Evolutionary conservation across 1,284 basidiomycete species (phyloP), one percentile per base, ranked within the genome.

Genomic region (Grifola frondosa): DNA sequence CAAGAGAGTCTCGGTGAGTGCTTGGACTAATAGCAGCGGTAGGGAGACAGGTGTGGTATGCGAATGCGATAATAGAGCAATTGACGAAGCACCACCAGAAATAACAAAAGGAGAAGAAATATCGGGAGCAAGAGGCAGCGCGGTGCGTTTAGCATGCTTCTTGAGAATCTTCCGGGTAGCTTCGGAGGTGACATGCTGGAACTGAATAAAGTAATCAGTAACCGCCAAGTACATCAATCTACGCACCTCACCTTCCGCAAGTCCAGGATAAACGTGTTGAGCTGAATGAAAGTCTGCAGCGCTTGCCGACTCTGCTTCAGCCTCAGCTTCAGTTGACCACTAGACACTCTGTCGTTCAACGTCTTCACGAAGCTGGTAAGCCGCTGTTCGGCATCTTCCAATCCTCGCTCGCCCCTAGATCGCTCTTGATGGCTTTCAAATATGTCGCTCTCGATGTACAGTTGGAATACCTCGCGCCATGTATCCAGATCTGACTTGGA

Each of bases 101-200:
- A 59, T 37, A 9, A 44, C 33, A 32, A 63, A 60, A 1, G 57
- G 58, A 8, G 59, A 59, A 10, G 57, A 40, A 10, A 64, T 44
- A 20, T 52, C 47, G 0, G 60, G 57, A 1, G 76, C 73, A 13
- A 78, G 62, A 1, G 81, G 80, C 4, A 89, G 68, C 0, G 82
- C 78, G 0, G 90, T 92, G 5, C 91, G 82, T 64, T 97, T 97
- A 21, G 90, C 80, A 62, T 97, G 95, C 63, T 97, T 97, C 74
- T 97, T 97, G 48, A 97, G 78, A 48, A 93, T 92, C 68, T 93
- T 93, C 32, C 89, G 80, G 2, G 82, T 86, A 1, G 94, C 95
- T 63, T 97, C 92, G 6, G 88, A 77, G 54, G 93, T 97, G 7
- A 91, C 91, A 25, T 79, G 67, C 63, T 95, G 88, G 60, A 91